Conservation (phyloP, 176 grass and related monocot species). For the Musa troglodytarum region DNA sequence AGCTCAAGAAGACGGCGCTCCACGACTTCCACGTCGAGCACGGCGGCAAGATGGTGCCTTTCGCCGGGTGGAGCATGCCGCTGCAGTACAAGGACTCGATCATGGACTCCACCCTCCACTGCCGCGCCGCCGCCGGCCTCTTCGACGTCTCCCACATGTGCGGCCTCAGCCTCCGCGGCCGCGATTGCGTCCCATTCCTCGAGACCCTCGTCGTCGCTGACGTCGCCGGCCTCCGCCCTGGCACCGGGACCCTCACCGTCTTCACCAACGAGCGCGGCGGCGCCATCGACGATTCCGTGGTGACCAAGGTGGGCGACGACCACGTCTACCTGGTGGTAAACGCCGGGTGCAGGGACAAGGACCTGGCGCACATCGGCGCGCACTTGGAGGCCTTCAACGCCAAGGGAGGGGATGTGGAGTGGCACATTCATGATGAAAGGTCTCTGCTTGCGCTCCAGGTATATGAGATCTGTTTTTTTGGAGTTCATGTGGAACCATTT, state of each 20-base stretch:
- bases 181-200: conserved; percentile 56
- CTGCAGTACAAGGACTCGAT: conserved; percentile 96
- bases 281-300: conserved; percentile 76
- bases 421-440: conserved; percentile 91
- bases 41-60: conserved; percentile 92
- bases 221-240: conserved; percentile 49
- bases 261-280: conserved; percentile 86
- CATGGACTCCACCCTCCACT: conserved; percentile 95
- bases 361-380: conserved; percentile 66
- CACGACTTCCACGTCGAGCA: conserved; percentile 80
- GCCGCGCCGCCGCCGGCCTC: conserved; percentile 65
- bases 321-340: conserved; percentile 94
- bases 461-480: neutral
- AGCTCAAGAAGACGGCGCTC: conserved; percentile 86
- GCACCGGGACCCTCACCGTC: conserved; percentile 65
- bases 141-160: conserved; percentile 99
- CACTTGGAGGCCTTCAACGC: conserved; percentile 75
- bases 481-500: neutral
- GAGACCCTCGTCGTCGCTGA: conserved; percentile 86
- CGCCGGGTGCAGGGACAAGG: conserved; percentile 91
- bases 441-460: conserved; percentile 93
- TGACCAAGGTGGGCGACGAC: conserved; percentile 65
- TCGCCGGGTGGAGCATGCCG: conserved; percentile 95
- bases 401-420: conserved; percentile 71
- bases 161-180: conserved; percentile 64